Evolutionary conservation across 225 moss, liverwort and hornwort species (phyloP).

Genomic region (Straminergon stramineum): DNA sequence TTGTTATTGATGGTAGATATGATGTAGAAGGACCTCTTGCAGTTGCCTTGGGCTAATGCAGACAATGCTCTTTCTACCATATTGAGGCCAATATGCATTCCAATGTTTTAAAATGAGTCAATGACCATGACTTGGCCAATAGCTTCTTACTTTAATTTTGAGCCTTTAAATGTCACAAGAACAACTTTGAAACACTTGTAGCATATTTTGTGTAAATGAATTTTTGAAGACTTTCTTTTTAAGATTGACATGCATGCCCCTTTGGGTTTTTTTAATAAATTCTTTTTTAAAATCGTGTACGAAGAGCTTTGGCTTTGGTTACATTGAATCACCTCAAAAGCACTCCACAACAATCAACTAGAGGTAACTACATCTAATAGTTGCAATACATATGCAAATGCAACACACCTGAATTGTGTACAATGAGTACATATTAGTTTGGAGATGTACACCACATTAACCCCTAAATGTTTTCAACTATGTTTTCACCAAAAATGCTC

Average conservation of each 20-base stretch:
- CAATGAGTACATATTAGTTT: neutral
- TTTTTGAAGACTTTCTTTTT: neutral
- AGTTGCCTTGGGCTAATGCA: rapidly evolving
- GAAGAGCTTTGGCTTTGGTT: neutral
- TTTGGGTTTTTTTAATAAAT: neutral
- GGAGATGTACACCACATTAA: neutral
- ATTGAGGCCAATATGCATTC: neutral
- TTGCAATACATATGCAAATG: neutral
- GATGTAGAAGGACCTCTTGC: neutral
- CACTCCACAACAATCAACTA: neutral
- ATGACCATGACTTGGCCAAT: neutral
- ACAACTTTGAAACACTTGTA: neutral
- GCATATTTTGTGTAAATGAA: neutral
- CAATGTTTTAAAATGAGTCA: rapidly evolving
- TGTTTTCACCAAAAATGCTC: too few relatives aligned
- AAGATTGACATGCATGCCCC: rapidly evolving
- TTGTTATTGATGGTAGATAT: neutral
- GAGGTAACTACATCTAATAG: neutral
- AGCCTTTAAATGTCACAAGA: rapidly evolving
- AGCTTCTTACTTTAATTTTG: neutral
- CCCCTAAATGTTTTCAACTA: too few relatives aligned
- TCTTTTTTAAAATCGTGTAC: neutral
- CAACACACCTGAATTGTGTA: neutral
- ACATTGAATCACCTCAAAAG: neutral
- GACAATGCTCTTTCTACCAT: neutral